Evolutionary conservation across 495 filamentous ascomycete genomes (phyloP), one percentile per base, ranked within the genome.

Genomic region (Tuber microsphaerosporum): DNA sequence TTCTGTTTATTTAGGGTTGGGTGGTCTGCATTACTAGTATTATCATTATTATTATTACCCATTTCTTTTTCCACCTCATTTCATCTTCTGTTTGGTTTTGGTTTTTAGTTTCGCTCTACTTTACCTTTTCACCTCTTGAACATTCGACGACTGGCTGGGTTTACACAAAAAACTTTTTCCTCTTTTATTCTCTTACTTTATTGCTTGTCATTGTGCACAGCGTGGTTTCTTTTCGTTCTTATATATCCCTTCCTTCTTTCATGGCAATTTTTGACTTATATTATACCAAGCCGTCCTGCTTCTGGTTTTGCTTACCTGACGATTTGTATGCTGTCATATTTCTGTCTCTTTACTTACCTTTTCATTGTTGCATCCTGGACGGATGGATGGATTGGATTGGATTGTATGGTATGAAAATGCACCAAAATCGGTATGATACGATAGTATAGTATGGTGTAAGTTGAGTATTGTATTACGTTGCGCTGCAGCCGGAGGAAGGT

Each of bases 41-140:
- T 72, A 17, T 65, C 51, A 44, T 70, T 56, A 74, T 39, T 71
- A 37, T 51, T 75, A 51, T 43, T 45, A 37, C 26, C 12, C 26
- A 1, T 34, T 34, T 34, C 31, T 19, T 17, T 16, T 65, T 31
- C 17, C 3, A 61, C 12, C 26, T 16, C 16, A 3, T 31, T 61
- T n/a, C 41, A 41, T 71, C n/a, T 16, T 51, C 39, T 75, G 41
- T 69, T 74, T 46, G 41, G 19, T 74, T 70, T 74, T 31, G 17
- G 14, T 71, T 71, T 22, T 17, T 44, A 26, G 41, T 39, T 46
- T 26, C 41, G 45, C 71, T 72, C 71, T 72, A 31, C n/a, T n/a
- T n/a, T 37, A 37, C 42, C 70, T n/a, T 74, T 71, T 51, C 44
- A 17, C 51, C 46, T 42, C 44, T 42, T 61, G 71, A 71, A 20